Conservation (phyloP, 2,329 filamentous ascomycete genomes). For the Beauveria asiatica region DNA sequence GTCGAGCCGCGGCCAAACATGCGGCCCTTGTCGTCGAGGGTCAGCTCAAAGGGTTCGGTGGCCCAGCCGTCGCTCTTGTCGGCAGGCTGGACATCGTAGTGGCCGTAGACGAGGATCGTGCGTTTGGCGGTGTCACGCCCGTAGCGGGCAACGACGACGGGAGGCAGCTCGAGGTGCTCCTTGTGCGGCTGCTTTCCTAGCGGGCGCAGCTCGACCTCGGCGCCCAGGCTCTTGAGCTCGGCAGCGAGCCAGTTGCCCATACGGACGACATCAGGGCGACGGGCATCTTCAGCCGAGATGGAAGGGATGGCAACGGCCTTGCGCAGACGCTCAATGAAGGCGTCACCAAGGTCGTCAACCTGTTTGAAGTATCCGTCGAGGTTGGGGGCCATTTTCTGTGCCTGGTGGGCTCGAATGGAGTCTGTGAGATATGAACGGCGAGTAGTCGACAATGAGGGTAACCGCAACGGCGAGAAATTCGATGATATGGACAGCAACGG, state of each 20-base stretch:
- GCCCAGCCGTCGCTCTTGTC: slow-evolving; percentile 91
- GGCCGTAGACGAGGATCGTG: slow-evolving; percentile 92
- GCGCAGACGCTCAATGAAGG: slow-evolving; percentile 83
- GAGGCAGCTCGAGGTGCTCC: slow-evolving; percentile 83
- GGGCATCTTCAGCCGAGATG: slow-evolving; percentile 82
- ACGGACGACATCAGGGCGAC: slow-evolving; percentile 84
- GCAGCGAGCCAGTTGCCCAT: slow-evolving; percentile 88
- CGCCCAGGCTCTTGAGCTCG: slow-evolving; percentile 77
- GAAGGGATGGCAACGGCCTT: slow-evolving; percentile 95
- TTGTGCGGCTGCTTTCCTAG: slow-evolving; percentile 89
- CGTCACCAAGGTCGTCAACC: slow-evolving; percentile 69
- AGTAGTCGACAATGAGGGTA: background rate
- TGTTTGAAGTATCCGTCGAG: slow-evolving; percentile 89
- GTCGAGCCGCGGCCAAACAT: slow-evolving; percentile 96
- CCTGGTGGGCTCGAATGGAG: slow-evolving; percentile 48
- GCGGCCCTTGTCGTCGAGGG: slow-evolving; percentile 78
- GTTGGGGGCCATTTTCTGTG: slow-evolving; percentile 76
- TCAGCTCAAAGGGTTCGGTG: slow-evolving; percentile 86
- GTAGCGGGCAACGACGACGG: slow-evolving; percentile 86
- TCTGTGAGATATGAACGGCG: slow-evolving; percentile 42
- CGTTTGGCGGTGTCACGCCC: slow-evolving; percentile 87
- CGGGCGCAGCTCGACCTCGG: slow-evolving; percentile 74
- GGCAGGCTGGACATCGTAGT: slow-evolving; percentile 97
- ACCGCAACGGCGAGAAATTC: background rate
- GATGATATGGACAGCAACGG: background rate